Percentiles rank a stretch among this genome's conserved stretches.
phyloP scores from a whole-genome alignment of 129 eudicot genomes.

The Chrysanthemum makinoi region DNA sequence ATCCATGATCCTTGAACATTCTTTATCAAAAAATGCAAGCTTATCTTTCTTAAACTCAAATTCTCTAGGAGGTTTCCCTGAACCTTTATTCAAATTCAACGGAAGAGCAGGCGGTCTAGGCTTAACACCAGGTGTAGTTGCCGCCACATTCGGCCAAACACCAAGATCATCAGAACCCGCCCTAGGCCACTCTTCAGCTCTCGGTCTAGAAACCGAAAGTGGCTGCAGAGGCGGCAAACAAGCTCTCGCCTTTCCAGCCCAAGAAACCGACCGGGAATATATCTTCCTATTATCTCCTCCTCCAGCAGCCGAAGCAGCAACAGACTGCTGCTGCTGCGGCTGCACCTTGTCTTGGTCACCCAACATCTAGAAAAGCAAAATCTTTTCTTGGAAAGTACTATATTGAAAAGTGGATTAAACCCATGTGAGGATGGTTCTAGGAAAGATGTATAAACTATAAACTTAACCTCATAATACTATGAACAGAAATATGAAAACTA shows the following conservation, averaged over 20 bases:
- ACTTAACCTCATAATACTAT: background rate
- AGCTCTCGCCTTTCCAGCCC: conserved; percentile 66
- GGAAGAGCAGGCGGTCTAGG: conserved; percentile 35
- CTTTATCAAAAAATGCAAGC: conserved; percentile 81
- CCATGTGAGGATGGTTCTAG: conserved; percentile 47
- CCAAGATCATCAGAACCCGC: conserved; percentile 96
- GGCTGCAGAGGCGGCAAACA: conserved; percentile 92
- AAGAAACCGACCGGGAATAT: conserved; percentile 75
- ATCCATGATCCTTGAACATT: conserved; percentile 72
- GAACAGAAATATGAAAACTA: background rate
- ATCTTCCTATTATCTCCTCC: conserved; percentile 40
- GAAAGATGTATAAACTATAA: conserved; percentile 24
- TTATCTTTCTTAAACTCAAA: conserved; percentile 75
- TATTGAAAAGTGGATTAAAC: conserved; percentile 19
- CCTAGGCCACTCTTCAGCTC: conserved; percentile 84
- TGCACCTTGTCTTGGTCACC: conserved; percentile 41
- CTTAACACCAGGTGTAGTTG: conserved; percentile 69
- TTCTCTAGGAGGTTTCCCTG: conserved; percentile 50
- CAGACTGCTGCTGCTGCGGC: background rate
- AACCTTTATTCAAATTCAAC: conserved; percentile 21
- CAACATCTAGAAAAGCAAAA: conserved; percentile 33
- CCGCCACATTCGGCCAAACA: conserved; percentile 61
- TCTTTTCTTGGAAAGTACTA: background rate
- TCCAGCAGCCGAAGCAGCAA: background rate
- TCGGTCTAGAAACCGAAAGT: conserved; percentile 67